A percentile compares a stretch with the other conserved stretches of the same genome.
Conservation (phyloP, 768 basidiomycete species). For the Agaricus subrufescens region DNA sequence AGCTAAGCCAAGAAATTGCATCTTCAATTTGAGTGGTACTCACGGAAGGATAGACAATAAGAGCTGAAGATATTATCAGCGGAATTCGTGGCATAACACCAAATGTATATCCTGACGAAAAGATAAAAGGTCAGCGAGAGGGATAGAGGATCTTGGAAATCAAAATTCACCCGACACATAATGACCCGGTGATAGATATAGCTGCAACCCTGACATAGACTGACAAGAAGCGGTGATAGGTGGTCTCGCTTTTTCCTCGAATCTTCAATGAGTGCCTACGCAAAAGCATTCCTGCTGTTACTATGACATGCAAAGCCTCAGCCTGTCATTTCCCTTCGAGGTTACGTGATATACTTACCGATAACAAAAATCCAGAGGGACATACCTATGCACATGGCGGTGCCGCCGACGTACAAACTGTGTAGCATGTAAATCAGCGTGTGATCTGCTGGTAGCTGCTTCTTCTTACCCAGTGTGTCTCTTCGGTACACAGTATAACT, state of each 20-base stretch:
- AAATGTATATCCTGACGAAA: background rate
- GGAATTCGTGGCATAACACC: background rate
- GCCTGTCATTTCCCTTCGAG: background rate
- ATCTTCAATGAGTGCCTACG: background rate
- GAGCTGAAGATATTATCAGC: background rate
- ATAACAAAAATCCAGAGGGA: conserved; percentile 3
- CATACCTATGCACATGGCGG: conserved; percentile 2
- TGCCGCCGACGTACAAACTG: conserved; percentile 5
- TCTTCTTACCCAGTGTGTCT: conserved; percentile 2
- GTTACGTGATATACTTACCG: background rate
- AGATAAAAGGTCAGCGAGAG: background rate
- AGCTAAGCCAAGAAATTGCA: background rate
- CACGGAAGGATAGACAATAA: conserved; percentile 4
- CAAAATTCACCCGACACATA: background rate
- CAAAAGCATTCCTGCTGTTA: background rate
- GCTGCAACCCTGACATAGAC: conserved; percentile 1
- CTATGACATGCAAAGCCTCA: background rate
- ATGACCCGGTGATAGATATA: background rate
- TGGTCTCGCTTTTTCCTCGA: background rate
- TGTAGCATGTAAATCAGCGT: background rate
- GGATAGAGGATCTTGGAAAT: background rate
- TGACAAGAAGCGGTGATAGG: background rate
- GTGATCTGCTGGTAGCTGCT: background rate
- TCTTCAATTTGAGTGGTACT: background rate
- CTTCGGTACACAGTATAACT: conserved; percentile 4